A percentile compares a stretch with the other conserved stretches of the same genome.
Evolutionary conservation across 208 protist species (phyloP).

Genomic region (Leishmania gerbilli): DNA sequence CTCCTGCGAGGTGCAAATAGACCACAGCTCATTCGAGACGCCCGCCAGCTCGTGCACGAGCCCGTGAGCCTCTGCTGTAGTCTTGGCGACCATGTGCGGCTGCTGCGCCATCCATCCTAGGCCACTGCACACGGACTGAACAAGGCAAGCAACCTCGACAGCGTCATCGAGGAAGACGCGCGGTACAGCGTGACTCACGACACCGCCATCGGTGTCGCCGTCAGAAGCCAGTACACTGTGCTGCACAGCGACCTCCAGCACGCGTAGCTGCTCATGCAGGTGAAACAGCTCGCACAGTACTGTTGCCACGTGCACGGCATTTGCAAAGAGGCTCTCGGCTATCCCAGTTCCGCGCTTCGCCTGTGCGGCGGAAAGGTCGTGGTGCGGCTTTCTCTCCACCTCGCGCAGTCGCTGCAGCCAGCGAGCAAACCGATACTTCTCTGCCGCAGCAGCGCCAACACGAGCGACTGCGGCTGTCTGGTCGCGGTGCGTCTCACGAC

Average conservation of each 20-base stretch:
- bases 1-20: slow-evolving; percentile 41
- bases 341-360: slow-evolving; percentile 71
- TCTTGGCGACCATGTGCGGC: slow-evolving; percentile 31
- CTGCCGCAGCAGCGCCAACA: slow-evolving; percentile 39
- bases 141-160: slow-evolving; percentile 50
- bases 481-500: slow-evolving; percentile 41
- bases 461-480: slow-evolving; percentile 15
- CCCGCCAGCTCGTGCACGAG: slow-evolving; percentile 47
- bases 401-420: slow-evolving; percentile 89
- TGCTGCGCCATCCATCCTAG: slow-evolving; percentile 66
- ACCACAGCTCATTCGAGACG: slow-evolving; percentile 59
- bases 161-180: slow-evolving; percentile 46
- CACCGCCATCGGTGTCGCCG: background rate
- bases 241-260: slow-evolving; percentile 39
- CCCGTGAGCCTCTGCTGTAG: slow-evolving; percentile 20
- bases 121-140: slow-evolving; percentile 52
- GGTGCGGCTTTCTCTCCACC: slow-evolving; percentile 74
- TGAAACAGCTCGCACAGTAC: slow-evolving; percentile 40
- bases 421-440: slow-evolving; percentile 77
- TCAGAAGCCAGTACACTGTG: slow-evolving; percentile 22
- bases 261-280: slow-evolving; percentile 41
- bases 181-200: slow-evolving; percentile 1
- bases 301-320: slow-evolving; percentile 38
- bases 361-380: slow-evolving; percentile 87
- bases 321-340: slow-evolving; percentile 72